phyloP scores from a whole-genome alignment of 164 flowering plant genomes.

The Vitis rotundifolia region DNA sequence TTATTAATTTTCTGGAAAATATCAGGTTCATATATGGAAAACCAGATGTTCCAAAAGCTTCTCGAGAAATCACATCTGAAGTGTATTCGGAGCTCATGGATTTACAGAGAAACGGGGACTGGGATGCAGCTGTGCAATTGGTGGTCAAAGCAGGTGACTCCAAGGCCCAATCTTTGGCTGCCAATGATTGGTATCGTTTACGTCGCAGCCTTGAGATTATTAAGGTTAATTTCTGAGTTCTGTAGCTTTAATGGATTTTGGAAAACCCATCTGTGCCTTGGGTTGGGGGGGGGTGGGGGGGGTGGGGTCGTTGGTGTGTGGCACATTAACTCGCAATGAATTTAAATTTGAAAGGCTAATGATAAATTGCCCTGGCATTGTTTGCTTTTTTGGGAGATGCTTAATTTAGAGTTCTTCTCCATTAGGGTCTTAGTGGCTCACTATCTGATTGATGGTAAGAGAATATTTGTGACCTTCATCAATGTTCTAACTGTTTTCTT shows the following conservation, averaged over 20 bases:
- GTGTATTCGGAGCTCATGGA: constrained; percentile 59
- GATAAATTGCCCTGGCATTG: not conserved
- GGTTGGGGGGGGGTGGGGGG: no score
- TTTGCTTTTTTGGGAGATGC: not conserved
- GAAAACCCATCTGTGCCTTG: no score
- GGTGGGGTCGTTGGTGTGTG: no score
- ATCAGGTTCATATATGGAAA: constrained; percentile 92
- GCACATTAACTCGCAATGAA: no score
- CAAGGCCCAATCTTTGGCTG: constrained; percentile 55
- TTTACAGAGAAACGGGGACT: constrained; percentile 57
- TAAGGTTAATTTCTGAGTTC: constrained; percentile 47
- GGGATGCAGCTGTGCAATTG: constrained; percentile 90
- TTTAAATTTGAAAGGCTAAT: no score
- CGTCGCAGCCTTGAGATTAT: constrained; percentile 91
- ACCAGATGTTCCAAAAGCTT: constrained; percentile 93
- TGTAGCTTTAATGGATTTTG: not conserved
- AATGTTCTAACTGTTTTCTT: not conserved
- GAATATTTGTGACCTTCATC: not conserved
- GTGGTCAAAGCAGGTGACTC: constrained; percentile 83
- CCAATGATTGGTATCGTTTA: constrained; percentile 89
- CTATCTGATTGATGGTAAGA: not conserved
- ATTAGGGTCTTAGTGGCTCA: no score
- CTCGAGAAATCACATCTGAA: constrained; percentile 68
- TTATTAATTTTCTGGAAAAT: not conserved
- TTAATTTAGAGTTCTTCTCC: no score